Percentiles rank a stretch among this genome's conserved stretches.
Conservation (phyloP, 2,329 filamentous ascomycete species). For the Fusarium caatingaense region DNA sequence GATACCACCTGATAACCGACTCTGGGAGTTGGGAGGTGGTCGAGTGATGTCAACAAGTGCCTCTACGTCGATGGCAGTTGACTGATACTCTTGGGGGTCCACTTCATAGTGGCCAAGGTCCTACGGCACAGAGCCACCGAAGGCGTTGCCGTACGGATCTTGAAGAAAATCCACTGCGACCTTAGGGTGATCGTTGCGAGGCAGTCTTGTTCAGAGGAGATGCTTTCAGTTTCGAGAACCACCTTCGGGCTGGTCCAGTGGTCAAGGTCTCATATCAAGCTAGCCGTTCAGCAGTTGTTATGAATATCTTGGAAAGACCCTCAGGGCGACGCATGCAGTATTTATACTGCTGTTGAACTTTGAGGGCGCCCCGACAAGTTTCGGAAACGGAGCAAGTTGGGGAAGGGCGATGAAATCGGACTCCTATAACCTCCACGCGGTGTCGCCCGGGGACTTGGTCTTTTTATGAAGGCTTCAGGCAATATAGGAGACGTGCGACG, state of each 20-base stretch:
- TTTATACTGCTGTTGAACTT: not conserved
- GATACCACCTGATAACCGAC: not conserved
- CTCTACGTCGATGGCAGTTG: not conserved
- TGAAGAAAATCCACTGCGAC: not conserved
- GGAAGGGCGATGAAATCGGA: not conserved
- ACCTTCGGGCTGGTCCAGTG: not conserved
- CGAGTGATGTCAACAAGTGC: not conserved
- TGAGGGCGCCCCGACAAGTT: not conserved
- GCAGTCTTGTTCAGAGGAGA: not conserved
- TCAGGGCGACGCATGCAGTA: not conserved
- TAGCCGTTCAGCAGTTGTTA: not conserved
- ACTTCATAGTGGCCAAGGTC: not conserved
- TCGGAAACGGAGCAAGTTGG: not conserved
- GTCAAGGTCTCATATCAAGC: not conserved
- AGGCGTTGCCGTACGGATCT: not conserved
- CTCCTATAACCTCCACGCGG: not conserved
- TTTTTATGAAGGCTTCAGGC: not conserved
- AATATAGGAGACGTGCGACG: not conserved
- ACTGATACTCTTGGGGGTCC: not conserved
- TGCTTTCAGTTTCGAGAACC: not conserved
- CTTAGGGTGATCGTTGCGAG: not conserved
- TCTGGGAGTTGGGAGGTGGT: not conserved
- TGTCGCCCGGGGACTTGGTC: slow-evolving; percentile 1
- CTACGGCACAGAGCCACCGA: too few species aligned
- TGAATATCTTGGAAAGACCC: not conserved